Conservation (phyloP, 306 rosid species). For the Citrullus amarus region DNA sequence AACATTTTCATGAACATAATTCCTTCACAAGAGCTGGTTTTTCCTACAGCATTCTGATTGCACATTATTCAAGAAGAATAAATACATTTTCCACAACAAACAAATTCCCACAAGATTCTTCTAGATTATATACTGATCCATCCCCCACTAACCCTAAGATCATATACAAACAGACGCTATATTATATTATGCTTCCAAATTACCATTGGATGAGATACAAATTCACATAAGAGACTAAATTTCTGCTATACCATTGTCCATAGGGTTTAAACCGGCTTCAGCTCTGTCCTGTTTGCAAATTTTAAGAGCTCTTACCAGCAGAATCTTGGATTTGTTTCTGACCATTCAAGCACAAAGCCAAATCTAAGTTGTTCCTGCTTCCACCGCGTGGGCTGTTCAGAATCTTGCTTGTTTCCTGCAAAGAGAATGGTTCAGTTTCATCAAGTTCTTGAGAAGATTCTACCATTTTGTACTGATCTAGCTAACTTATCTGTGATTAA, state of each 20-base stretch:
- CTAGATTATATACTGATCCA: slow-evolving; percentile 4
- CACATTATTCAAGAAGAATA: slow-evolving; percentile 1
- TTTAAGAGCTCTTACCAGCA: not conserved
- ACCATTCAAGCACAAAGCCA: slow-evolving; percentile 12
- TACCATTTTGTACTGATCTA: not conserved
- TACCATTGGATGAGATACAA: not conserved
- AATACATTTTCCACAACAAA: not conserved
- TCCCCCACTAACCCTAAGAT: not conserved
- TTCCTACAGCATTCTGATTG: slow-evolving; percentile 1
- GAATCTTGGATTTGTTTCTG: slow-evolving; percentile 1
- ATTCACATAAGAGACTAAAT: not conserved
- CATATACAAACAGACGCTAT: slow-evolving; percentile 3
- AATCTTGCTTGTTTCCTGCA: slow-evolving; percentile 4
- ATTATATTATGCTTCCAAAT: not conserved
- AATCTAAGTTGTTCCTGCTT: slow-evolving; percentile 1
- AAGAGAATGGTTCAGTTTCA: not conserved
- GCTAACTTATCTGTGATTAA: not conserved
- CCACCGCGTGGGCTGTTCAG: not conserved
- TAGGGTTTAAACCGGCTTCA: not conserved
- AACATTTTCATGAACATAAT: not conserved
- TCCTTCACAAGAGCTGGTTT: not conserved
- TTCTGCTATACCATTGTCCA: not conserved
- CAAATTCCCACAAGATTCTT: not conserved
- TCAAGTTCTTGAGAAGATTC: not conserved
- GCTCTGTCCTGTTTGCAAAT: not conserved